Percentiles rank a stretch among this genome's conserved stretches.
Evolutionary conservation across 208 protist genomes (phyloP).

Genomic region (Wallacemonas collosoma): DNA sequence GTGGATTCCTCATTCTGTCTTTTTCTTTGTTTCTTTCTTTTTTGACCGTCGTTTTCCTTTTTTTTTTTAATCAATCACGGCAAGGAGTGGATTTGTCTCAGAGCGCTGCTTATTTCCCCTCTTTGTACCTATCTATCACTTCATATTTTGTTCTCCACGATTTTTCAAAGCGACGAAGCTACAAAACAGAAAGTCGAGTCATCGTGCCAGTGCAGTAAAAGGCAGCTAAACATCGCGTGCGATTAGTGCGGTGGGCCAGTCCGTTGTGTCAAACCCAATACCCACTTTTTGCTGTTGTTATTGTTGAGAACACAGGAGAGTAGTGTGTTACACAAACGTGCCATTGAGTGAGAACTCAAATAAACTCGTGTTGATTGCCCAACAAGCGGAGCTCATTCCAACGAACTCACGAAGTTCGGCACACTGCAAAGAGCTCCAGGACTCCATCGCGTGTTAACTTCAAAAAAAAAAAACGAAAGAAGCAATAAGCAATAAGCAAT

Average conservation of each 20-base stretch:
- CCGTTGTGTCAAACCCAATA: background rate
- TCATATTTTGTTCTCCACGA: slow-evolving; percentile 8
- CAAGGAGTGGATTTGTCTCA: background rate
- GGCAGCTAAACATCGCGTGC: slow-evolving; percentile 2
- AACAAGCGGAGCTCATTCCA: background rate
- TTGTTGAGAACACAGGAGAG: too few species aligned
- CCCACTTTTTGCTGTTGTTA: background rate
- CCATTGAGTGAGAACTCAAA: too few species aligned
- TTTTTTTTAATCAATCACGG: background rate
- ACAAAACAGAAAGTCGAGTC: slow-evolving; percentile 1
- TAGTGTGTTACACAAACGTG: too few species aligned
- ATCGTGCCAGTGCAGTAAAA: background rate
- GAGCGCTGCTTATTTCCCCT: background rate
- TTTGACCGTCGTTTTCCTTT: background rate
- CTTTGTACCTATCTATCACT: background rate
- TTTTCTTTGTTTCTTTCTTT: slow-evolving; percentile 1
- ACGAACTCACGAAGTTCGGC: background rate
- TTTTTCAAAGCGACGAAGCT: background rate
- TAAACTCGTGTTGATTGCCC: too few species aligned
- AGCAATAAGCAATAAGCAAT: background rate
- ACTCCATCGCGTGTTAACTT: background rate
- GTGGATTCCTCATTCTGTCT: background rate
- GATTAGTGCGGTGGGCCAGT: background rate
- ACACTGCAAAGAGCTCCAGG: background rate
- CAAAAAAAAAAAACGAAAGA: background rate